phyloP scores from a whole-genome alignment of 2,329 filamentous ascomycete species.

The Ophiocordyceps polyrhachis-furcata region DNA sequence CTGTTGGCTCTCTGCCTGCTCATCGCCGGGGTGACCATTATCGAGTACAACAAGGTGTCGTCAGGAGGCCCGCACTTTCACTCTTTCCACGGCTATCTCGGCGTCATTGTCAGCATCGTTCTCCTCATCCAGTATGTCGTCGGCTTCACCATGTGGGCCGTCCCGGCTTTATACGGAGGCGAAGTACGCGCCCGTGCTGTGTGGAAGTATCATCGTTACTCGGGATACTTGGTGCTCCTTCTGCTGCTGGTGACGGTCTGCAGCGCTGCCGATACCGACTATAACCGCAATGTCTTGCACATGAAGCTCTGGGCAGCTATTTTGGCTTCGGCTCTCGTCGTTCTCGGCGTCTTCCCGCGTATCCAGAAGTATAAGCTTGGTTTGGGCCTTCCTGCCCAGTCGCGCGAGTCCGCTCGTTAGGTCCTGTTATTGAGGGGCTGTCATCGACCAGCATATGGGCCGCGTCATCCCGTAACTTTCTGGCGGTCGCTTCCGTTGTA shows the following conservation, averaged over 20 bases:
- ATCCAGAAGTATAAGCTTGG: slow-evolving; percentile 56
- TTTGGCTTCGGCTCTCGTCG: slow-evolving; percentile 43
- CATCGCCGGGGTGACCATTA: slow-evolving; percentile 46
- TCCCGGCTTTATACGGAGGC: slow-evolving; percentile 57
- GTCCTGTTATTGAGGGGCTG: too few relatives aligned
- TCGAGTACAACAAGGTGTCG: slow-evolving; percentile 68
- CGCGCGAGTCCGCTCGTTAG: not conserved
- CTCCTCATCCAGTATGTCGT: slow-evolving; percentile 57
- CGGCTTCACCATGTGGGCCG: slow-evolving; percentile 67
- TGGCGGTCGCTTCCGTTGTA: too few relatives aligned
- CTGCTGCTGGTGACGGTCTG: slow-evolving; percentile 56
- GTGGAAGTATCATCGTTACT: slow-evolving; percentile 76
- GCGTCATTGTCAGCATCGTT: slow-evolving; percentile 53
- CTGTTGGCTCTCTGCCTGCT: slow-evolving; percentile 42
- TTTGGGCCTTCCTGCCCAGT: not conserved
- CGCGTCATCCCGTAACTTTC: too few relatives aligned
- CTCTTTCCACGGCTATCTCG: slow-evolving; percentile 65
- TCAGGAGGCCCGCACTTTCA: slow-evolving; percentile 55
- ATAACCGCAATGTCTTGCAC: slow-evolving; percentile 46
- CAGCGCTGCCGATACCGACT: slow-evolving; percentile 60
- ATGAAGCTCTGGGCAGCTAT: slow-evolving; percentile 63
- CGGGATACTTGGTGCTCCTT: slow-evolving; percentile 55
- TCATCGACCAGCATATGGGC: too few relatives aligned
- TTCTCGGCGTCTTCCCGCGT: slow-evolving; percentile 57
- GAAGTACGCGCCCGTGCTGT: slow-evolving; percentile 61